These are phyloP conservation scores for Santalum album DNA, from an alignment of 164 flowering plant species.

Conservation along the genomic window DNA sequence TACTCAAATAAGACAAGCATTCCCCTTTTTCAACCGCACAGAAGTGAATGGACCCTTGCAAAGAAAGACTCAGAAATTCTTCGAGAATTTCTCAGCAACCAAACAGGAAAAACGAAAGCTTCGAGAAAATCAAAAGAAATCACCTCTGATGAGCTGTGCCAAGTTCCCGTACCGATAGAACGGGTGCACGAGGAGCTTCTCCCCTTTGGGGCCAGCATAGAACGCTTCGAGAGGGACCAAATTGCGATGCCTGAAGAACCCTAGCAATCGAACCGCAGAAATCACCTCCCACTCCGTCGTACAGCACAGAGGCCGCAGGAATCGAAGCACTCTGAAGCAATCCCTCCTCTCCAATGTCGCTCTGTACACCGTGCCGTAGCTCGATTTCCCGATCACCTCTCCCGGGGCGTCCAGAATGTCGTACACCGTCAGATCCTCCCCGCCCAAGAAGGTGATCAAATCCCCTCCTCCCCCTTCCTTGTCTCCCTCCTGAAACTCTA, in stretches of 20 bases:
- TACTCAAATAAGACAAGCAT: too few species aligned
- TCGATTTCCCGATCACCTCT: slow-evolving; percentile 5
- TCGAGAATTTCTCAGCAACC: not conserved
- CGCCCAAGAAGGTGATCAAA: not conserved
- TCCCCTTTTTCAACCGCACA: too few species aligned
- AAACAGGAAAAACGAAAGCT: not conserved
- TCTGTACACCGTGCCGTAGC: not conserved
- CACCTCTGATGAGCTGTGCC: not conserved
- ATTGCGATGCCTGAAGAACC: not conserved
- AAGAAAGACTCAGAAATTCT: too few species aligned
- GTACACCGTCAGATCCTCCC: slow-evolving; percentile 2
- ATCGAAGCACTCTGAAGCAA: not conserved
- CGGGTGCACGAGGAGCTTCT: not conserved
- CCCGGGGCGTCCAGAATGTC: slow-evolving; percentile 3
- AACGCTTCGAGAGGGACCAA: slow-evolving; percentile 3
- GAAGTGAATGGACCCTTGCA: too few species aligned
- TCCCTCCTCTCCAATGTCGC: not conserved
- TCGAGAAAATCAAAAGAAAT: too few species aligned
- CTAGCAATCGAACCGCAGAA: not conserved
- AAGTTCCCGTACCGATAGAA: slow-evolving; percentile 1
- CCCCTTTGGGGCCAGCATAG: slow-evolving; percentile 1
- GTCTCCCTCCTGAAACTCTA: not conserved
- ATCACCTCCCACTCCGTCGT: not conserved
- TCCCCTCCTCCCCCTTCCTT: not conserved
- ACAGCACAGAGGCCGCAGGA: not conserved